These are phyloP conservation scores for Boletellus sp. DNA, from an alignment of 768 basidiomycete genomes.

Conservation along the genomic window DNA sequence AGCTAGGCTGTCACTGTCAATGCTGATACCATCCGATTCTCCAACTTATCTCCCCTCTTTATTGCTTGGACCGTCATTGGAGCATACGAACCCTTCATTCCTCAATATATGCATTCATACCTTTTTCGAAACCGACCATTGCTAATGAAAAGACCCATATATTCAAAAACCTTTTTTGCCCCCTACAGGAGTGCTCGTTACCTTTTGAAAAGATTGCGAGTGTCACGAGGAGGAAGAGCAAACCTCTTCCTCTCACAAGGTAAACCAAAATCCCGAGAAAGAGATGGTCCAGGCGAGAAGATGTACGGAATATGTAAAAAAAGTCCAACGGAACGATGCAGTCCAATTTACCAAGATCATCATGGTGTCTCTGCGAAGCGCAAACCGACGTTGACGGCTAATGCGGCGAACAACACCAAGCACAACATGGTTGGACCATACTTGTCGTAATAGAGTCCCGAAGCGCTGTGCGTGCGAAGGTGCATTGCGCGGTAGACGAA, in stretches of 20 bases:
- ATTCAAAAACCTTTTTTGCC: background rate
- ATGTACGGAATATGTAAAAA: conserved; percentile 2
- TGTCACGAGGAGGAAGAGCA: background rate
- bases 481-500: conserved; percentile 73
- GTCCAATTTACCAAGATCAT: background rate
- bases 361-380: conserved; percentile 52
- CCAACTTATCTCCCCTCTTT: background rate
- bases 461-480: conserved; percentile 66
- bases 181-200: background rate
- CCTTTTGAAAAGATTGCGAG: background rate
- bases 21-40: conserved; percentile 10
- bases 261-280: background rate
- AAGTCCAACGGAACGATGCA: background rate
- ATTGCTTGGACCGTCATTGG: conserved; percentile 20
- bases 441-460: conserved; percentile 86
- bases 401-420: conserved; percentile 60
- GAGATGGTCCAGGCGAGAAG: background rate
- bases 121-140: conserved; percentile 12
- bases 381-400: conserved; percentile 73
- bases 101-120: conserved; percentile 25
- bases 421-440: conserved; percentile 81
- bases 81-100: conserved; percentile 24
- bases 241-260: background rate
- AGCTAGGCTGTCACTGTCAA: conserved; percentile 17
- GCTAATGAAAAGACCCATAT: conserved; percentile 24